Evolutionary conservation across 208 protist genomes (phyloP).

Genomic region (Leishmania tarentolae): DNA sequence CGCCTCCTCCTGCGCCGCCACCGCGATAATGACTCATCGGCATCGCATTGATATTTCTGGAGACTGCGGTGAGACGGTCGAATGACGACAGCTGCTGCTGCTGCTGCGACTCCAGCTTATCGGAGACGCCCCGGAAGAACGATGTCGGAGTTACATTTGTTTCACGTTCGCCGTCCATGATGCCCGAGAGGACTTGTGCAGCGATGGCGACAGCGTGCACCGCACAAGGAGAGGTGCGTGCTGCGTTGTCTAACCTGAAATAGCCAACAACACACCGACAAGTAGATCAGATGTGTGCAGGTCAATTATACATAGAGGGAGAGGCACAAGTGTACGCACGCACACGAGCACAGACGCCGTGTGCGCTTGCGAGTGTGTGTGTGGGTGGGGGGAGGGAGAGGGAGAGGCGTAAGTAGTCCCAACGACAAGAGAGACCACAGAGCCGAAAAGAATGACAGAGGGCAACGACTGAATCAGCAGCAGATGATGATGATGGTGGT

Average conservation of each 20-base stretch:
- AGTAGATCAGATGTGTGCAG: neutral
- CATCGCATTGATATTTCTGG: constrained; percentile 3
- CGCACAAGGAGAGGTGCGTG: neutral
- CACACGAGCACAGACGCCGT: neutral
- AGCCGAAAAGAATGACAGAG: neutral
- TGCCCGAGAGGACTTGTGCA: neutral
- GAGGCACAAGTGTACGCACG: constrained; percentile 1
- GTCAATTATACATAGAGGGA: neutral
- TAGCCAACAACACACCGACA: neutral
- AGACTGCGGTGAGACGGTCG: neutral
- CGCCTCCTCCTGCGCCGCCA: neutral
- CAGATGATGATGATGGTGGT: no score
- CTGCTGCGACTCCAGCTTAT: constrained; percentile 40
- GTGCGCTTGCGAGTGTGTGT: neutral
- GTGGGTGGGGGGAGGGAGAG: neutral
- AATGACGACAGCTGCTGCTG: constrained; percentile 17
- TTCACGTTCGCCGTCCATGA: constrained; percentile 34
- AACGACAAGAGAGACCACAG: neutral
- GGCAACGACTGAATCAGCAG: neutral
- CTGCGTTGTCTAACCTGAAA: neutral
- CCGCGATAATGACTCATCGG: neutral
- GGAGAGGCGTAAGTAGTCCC: neutral
- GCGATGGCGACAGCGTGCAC: neutral
- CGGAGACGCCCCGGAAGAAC: constrained; percentile 63
- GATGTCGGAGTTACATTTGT: constrained; percentile 36